Evolutionary conservation across 2,329 filamentous ascomycete species (phyloP).

Genomic region (Stagonosporopsis vannaccii): DNA sequence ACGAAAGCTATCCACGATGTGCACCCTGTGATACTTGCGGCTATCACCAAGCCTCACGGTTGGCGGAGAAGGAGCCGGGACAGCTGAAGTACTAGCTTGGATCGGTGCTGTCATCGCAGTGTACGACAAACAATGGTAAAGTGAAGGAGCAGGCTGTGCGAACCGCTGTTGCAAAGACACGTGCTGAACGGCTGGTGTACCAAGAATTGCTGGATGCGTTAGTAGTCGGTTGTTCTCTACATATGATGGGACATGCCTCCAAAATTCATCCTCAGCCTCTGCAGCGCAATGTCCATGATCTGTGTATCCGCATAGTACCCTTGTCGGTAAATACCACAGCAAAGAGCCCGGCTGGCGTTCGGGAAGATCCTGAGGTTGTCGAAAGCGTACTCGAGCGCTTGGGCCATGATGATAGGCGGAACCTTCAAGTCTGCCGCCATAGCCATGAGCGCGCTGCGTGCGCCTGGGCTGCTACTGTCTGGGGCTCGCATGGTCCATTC

Average conservation of each 20-base stretch:
- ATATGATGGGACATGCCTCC: neutral
- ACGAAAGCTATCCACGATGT: neutral
- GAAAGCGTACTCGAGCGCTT: slow-evolving; percentile 8
- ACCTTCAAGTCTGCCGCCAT: neutral
- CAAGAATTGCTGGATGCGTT: neutral
- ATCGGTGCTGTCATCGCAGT: neutral
- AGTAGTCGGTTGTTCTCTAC: neutral
- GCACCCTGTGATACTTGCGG: neutral
- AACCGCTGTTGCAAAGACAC: neutral
- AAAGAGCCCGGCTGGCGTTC: neutral
- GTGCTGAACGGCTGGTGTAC: neutral
- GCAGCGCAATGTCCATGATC: neutral
- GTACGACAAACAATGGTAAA: no score
- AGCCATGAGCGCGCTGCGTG: neutral
- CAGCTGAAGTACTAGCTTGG: neutral
- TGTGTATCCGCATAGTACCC: neutral
- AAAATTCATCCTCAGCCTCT: neutral
- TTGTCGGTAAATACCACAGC: slow-evolving; percentile 1
- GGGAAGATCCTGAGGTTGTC: neutral
- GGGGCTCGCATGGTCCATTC: neutral
- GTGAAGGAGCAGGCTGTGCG: neutral
- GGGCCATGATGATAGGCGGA: neutral
- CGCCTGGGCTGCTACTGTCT: slow-evolving; percentile 6
- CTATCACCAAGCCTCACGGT: neutral
- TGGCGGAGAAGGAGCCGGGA: neutral